These are phyloP conservation scores for Claviceps sorghi DNA, from an alignment of 2,329 filamentous ascomycete genomes.

Conservation along the genomic window DNA sequence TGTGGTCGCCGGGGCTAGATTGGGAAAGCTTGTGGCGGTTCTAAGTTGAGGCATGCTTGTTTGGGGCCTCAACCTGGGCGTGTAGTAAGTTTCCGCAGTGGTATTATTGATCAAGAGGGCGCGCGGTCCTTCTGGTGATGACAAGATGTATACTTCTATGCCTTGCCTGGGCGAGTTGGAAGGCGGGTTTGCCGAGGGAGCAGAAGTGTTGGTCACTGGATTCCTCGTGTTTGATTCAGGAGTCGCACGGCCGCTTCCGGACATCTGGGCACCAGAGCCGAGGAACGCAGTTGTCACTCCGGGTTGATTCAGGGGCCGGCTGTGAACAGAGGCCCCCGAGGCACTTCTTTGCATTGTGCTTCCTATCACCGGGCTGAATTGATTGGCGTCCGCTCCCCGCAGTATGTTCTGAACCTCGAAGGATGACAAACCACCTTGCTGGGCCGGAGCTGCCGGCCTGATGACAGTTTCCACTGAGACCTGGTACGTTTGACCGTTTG, in stretches of 20 bases:
- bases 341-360: constrained; percentile 38
- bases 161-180: constrained; percentile 15
- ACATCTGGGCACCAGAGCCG: constrained; percentile 20
- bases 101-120: constrained; percentile 41
- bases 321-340: constrained; percentile 29
- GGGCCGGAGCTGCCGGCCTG: constrained; percentile 9
- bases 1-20: constrained; percentile 1
- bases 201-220: constrained; percentile 13
- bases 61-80: constrained; percentile 22
- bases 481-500: constrained; percentile 21
- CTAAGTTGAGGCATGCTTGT: constrained; percentile 15
- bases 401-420: constrained; percentile 32
- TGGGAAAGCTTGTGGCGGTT: constrained; percentile 8
- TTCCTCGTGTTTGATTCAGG: constrained; percentile 27
- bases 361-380: constrained; percentile 32
- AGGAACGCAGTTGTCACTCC: constrained; percentile 29
- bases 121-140: constrained; percentile 44
- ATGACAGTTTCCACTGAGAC: constrained; percentile 22
- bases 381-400: constrained; percentile 29
- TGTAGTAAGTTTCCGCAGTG: constrained; percentile 35
- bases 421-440: constrained; percentile 21
- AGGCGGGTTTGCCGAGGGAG: constrained; percentile 4
- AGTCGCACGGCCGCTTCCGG: constrained; percentile 31
- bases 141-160: constrained; percentile 44
- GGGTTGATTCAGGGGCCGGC: constrained; percentile 20